phyloP scores from a whole-genome alignment of 1,284 basidiomycete species.

The Meira miltonrushii region DNA sequence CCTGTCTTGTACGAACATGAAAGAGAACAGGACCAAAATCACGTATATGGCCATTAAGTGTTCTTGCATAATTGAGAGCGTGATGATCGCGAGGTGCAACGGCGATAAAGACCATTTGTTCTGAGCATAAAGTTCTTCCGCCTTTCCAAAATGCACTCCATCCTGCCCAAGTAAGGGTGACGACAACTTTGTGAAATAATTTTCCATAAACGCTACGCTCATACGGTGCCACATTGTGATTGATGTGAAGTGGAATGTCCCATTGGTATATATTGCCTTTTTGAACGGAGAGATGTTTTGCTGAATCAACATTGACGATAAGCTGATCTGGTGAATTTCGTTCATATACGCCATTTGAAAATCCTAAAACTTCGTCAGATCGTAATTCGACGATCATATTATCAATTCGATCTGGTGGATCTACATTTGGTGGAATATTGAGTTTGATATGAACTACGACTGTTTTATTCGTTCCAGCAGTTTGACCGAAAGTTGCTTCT shows the following conservation, averaged over 20 bases:
- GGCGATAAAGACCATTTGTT: conserved; percentile 9
- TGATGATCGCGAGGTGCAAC: neutral
- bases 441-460: conserved; percentile 8
- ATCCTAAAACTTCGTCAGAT: conserved; percentile 8
- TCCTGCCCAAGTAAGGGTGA: conserved; percentile 3
- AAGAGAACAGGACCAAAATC: conserved; percentile 8
- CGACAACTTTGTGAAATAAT: conserved; percentile 3
- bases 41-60: neutral
- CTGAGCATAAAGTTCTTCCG: neutral
- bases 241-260: conserved; percentile 9
- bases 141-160: neutral
- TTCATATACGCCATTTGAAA: conserved; percentile 10
- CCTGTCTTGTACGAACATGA: conserved; percentile 6
- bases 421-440: neutral
- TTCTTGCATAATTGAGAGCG: conserved; percentile 9
- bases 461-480: neutral
- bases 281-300: neutral
- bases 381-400: neutral
- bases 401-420: conserved; percentile 1
- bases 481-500: neutral
- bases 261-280: conserved; percentile 9
- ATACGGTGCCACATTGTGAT: conserved; percentile 2
- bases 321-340: conserved; percentile 1
- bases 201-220: conserved; percentile 9
- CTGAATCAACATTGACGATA: neutral